phyloP scores from a whole-genome alignment of 306 rosid genomes.

The Vigna trinervia region DNA sequence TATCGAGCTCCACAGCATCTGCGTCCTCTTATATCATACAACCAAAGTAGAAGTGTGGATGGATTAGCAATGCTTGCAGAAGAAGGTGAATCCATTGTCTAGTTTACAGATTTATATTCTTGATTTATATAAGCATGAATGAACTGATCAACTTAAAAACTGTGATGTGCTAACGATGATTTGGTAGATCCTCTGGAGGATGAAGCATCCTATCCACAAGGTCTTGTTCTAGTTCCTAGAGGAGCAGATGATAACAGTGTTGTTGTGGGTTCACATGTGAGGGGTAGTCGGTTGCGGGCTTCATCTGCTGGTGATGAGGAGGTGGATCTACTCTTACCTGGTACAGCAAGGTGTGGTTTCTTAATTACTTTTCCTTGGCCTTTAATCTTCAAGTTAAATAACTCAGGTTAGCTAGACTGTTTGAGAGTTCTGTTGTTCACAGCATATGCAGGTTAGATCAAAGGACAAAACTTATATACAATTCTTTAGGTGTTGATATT shows the following conservation, averaged over 20 bases:
- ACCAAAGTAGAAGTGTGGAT: conserved; percentile 55
- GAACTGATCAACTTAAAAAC: conserved; percentile 9
- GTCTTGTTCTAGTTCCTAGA: conserved; percentile 90
- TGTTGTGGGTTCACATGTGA: conserved; percentile 83
- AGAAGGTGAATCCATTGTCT: conserved; percentile 60
- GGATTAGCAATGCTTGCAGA: conserved; percentile 83
- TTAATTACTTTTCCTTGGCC: background rate
- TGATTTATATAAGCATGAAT: background rate
- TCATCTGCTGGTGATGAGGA: conserved; percentile 86
- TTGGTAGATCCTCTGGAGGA: conserved; percentile 77
- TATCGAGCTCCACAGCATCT: conserved; percentile 86
- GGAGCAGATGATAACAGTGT: conserved; percentile 66
- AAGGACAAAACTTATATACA: too few relatives aligned
- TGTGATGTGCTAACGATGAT: conserved; percentile 32
- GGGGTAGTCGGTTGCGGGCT: conserved; percentile 92
- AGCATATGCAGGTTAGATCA: too few relatives aligned
- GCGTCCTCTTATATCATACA: conserved; percentile 55
- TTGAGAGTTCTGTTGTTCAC: too few relatives aligned
- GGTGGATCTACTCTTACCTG: conserved; percentile 93
- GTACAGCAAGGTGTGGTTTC: conserved; percentile 81
- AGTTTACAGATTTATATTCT: background rate
- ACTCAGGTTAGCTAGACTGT: too few relatives aligned
- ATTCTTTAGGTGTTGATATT: too few relatives aligned
- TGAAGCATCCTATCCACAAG: conserved; percentile 79
- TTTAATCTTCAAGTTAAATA: background rate